Evolutionary conservation across 2,329 filamentous ascomycete genomes (phyloP), one percentile per base, ranked within the genome.

Genomic region (Ascochyta rabiei): DNA sequence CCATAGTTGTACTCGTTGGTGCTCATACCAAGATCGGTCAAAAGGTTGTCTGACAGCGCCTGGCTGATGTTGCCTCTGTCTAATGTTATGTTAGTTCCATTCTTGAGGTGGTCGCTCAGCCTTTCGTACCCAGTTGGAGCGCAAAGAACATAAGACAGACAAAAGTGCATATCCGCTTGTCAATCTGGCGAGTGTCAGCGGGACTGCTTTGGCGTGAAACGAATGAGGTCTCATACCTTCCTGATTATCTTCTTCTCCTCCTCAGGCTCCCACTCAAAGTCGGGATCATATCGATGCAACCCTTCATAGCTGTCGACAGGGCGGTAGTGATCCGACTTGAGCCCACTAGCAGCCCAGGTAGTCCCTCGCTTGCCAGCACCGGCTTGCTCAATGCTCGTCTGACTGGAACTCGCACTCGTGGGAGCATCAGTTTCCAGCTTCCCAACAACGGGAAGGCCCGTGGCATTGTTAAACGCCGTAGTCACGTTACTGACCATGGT

Each of bases 291-390:
- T 44, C 84, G 77, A 69, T 87, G 84, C 8, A 77, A 71, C 3
- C 84, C 83, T 63, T 88, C 85, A 61, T 87, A 88, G 6, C 72
- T 72, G 2, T 79, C 77, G n/a, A 84, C 80, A 0, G 82, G 83
- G 54, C 77, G 77, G 60, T 84, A 83, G 31, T 72, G 71, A 13
- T 57, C 50, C 24, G 70, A 59, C 3, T 71, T 68, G 12, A 79
- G 58, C 2, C 74, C 76, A n/a, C 63, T 53, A 3, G 65, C 63
- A 19, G 61, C 70, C 57, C 78, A 79, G 39, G 76, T 71, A 23
- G 66, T 65, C 6, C 67, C 67, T 35, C 56, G 57, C 43, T 54
- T 56, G 23, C 40, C 61, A 19, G 26, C 30, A 23, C 38, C 44
- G 35, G 41, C 28, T 33, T 59, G 62, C 45, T 48, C 23, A 35